A percentile compares a stretch with the other conserved stretches of the same genome.
These are phyloP conservation scores for Sporothrix euskadiensis DNA, from an alignment of 2,329 filamentous ascomycete genomes.

Conservation along the genomic window DNA sequence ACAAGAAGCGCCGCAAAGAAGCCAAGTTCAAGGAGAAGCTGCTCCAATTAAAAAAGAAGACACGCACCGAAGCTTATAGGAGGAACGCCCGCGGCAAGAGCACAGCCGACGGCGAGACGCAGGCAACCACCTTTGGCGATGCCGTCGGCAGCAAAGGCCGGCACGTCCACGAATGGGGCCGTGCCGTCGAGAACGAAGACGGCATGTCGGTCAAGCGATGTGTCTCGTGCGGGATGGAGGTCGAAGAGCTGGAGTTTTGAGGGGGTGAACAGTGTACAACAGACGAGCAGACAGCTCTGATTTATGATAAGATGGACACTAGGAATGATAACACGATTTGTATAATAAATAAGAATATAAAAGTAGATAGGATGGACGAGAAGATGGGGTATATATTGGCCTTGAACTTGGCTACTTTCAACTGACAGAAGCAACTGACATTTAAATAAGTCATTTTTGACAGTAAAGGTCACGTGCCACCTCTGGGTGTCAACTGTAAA, in stretches of 20 bases:
- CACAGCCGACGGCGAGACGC: conserved; percentile 44
- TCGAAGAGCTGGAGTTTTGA: conserved; percentile 71
- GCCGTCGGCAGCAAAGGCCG: conserved; percentile 64
- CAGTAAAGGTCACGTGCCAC: conserved; percentile 26
- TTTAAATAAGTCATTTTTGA: not conserved
- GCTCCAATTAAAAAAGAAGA: conserved; percentile 87
- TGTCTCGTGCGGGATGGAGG: conserved; percentile 73
- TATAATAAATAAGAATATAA: not conserved
- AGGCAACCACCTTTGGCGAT: conserved; percentile 71
- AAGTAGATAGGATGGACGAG: not conserved
- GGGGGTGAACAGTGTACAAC: not conserved
- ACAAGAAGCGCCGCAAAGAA: conserved; percentile 85
- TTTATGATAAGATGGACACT: not conserved
- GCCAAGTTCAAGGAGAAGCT: conserved; percentile 89
- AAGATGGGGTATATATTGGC: not conserved
- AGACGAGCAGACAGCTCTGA: not conserved
- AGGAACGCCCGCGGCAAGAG: conserved; percentile 57
- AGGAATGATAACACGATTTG: not conserved
- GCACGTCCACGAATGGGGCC: conserved; percentile 88
- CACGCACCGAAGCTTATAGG: conserved; percentile 84
- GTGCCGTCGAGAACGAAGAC: conserved; percentile 65
- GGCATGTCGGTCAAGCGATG: conserved; percentile 83
- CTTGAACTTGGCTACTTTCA: no score
- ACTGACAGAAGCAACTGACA: not conserved
- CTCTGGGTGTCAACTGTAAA: no score